Evolutionary conservation across 2,329 filamentous ascomycete genomes (phyloP).

Genomic region (Colletotrichum caudatum): DNA sequence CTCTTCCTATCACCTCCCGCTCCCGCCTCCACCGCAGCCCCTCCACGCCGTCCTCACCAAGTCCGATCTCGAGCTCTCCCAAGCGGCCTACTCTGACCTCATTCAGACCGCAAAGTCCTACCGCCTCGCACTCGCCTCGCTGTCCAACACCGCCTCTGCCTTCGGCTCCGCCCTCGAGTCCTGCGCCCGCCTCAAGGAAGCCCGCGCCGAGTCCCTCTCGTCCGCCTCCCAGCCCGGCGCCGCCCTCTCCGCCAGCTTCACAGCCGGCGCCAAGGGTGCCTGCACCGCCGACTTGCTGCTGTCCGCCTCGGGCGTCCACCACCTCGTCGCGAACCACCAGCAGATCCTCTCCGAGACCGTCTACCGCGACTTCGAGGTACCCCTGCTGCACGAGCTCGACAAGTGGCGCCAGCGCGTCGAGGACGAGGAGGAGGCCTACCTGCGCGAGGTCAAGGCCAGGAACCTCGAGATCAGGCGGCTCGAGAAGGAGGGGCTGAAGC

Average conservation of each 20-base stretch:
- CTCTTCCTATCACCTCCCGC: constrained; percentile 69
- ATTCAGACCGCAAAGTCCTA: constrained; percentile 73
- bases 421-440: constrained; percentile 73
- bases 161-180: constrained; percentile 75
- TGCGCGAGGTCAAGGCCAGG: constrained; percentile 65
- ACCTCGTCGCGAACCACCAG: constrained; percentile 77
- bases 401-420: constrained; percentile 73
- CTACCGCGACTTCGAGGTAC: constrained; percentile 76
- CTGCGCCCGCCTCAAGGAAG: constrained; percentile 76
- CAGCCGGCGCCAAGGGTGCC: constrained; percentile 54
- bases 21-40: constrained; percentile 70
- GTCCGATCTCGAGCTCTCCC: constrained; percentile 72
- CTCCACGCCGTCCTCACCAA: constrained; percentile 71
- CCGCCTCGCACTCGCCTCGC: constrained; percentile 69
- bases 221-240: constrained; percentile 50
- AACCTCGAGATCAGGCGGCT: constrained; percentile 71
- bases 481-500: constrained; percentile 73
- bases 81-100: constrained; percentile 72
- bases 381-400: constrained; percentile 76
- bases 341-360: constrained; percentile 77
- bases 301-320: constrained; percentile 73
- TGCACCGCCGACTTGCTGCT: constrained; percentile 75
- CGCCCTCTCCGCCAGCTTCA: constrained; percentile 61
- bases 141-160: constrained; percentile 71
- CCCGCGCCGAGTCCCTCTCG: constrained; percentile 67